Conservation (phyloP, 2,329 filamentous ascomycete species). For the Passalora sequoiae region DNA sequence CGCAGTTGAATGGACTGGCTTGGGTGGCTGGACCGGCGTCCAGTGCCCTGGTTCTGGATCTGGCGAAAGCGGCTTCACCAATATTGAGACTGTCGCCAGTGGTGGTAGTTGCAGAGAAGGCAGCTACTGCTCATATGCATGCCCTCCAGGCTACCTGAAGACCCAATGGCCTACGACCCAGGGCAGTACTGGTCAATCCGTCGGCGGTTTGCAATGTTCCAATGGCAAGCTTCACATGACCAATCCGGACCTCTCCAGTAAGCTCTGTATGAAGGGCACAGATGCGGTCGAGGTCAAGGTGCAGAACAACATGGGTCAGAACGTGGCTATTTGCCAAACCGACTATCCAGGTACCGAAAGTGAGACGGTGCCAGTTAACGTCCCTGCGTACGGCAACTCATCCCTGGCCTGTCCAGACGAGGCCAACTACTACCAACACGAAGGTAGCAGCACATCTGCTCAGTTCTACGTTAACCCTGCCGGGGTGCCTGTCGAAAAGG, state of each 20-base stretch:
- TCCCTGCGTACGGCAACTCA: slow-evolving; percentile 53
- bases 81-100: slow-evolving; percentile 63
- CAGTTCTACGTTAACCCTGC: slow-evolving; percentile 96
- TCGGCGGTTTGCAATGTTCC: slow-evolving; percentile 83
- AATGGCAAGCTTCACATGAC: slow-evolving; percentile 72
- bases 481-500: slow-evolving; percentile 60
- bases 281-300: slow-evolving; percentile 61
- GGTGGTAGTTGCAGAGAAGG: slow-evolving; percentile 58
- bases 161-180: slow-evolving; percentile 79
- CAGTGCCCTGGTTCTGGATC: slow-evolving; percentile 46
- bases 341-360: slow-evolving; percentile 91
- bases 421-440: slow-evolving; percentile 69
- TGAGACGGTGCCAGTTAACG: slow-evolving; percentile 73
- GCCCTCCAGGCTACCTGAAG: slow-evolving; percentile 87
- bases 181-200: slow-evolving; percentile 73
- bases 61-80: slow-evolving; percentile 35
- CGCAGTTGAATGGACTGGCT: slow-evolving; percentile 60
- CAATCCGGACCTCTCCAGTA: slow-evolving; percentile 57
- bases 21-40: slow-evolving; percentile 74
- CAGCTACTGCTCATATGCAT: slow-evolving; percentile 85
- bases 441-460: slow-evolving; percentile 69
- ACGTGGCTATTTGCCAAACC: slow-evolving; percentile 80
- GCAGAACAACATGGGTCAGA: slow-evolving; percentile 63
- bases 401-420: slow-evolving; percentile 71
- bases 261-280: slow-evolving; percentile 69